These are phyloP conservation scores for Coprinopsis sp. DNA, from an alignment of 768 basidiomycete genomes.

Conservation along the genomic window DNA sequence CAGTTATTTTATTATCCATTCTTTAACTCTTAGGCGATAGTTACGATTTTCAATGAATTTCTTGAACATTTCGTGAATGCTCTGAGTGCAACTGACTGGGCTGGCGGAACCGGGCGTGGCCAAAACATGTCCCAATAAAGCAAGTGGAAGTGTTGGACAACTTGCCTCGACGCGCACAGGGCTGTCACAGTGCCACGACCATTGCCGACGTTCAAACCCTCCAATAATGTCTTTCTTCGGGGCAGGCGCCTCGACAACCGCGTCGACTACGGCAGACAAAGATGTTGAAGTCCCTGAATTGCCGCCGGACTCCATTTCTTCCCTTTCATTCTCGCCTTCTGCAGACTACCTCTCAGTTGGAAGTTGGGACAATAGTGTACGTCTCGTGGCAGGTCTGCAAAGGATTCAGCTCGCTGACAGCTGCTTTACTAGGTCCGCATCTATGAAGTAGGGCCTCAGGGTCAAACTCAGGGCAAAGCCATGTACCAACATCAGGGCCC, in stretches of 20 bases:
- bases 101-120: no score
- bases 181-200: neutral
- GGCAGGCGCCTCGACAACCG: conserved; percentile 23
- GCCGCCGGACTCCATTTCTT: conserved; percentile 83
- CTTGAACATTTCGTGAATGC: no score
- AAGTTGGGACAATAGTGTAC: conserved; percentile 90
- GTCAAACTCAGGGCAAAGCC: conserved; percentile 84
- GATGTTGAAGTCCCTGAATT: conserved; percentile 80
- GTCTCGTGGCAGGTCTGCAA: conserved; percentile 17
- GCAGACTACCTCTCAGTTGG: conserved; percentile 90
- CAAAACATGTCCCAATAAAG: no score
- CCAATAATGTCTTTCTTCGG: conserved; percentile 39
- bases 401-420: conserved; percentile 3
- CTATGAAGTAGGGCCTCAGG: conserved; percentile 80
- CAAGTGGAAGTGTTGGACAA: no score
- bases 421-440: conserved; percentile 66
- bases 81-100: no score
- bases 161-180: neutral
- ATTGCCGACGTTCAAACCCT: neutral
- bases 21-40: no score
- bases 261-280: conserved; percentile 50
- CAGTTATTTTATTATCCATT: no score
- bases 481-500: conserved; percentile 90
- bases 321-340: conserved; percentile 76
- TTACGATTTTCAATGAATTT: no score